Percentiles rank a stretch among this genome's conserved stretches.
Evolutionary conservation across 2,329 filamentous ascomycete species (phyloP).

Genomic region (Fusarium tjaetaba): DNA sequence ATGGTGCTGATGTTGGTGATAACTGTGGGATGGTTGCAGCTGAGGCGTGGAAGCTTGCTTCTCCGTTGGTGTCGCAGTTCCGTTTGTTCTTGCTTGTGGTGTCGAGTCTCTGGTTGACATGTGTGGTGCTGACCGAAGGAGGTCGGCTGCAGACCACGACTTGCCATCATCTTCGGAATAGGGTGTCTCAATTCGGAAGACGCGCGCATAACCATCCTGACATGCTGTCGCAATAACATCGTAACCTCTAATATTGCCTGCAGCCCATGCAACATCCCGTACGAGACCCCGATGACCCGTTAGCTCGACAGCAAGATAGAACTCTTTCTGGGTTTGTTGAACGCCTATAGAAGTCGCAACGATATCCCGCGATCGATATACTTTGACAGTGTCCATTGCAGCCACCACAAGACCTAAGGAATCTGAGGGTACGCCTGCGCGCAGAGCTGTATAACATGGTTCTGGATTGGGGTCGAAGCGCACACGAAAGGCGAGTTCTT

Average conservation of each 20-base stretch:
- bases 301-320: constrained; percentile 85
- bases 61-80: constrained; percentile 37
- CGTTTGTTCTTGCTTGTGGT: constrained; percentile 46
- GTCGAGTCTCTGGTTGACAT: constrained; percentile 40
- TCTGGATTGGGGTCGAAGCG: constrained; percentile 89
- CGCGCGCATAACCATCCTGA: constrained; percentile 88
- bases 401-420: constrained; percentile 85
- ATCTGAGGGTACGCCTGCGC: constrained; percentile 83
- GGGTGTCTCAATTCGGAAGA: constrained; percentile 82
- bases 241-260: constrained; percentile 88
- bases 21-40: constrained; percentile 31
- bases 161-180: constrained; percentile 58
- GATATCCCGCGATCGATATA: constrained; percentile 80
- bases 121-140: constrained; percentile 51
- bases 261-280: constrained; percentile 90
- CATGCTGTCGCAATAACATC: constrained; percentile 92
- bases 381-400: constrained; percentile 81
- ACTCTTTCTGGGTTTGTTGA: constrained; percentile 72
- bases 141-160: constrained; percentile 60
- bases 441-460: constrained; percentile 78
- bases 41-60: constrained; percentile 41
- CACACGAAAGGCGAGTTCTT: constrained; percentile 87
- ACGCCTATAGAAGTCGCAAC: constrained; percentile 62
- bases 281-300: constrained; percentile 79
- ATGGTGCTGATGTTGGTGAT: constrained; percentile 50